Evolutionary conservation across 345 rosid species (phyloP), one percentile per base, ranked within the genome.

Genomic region (Acer campestre): DNA sequence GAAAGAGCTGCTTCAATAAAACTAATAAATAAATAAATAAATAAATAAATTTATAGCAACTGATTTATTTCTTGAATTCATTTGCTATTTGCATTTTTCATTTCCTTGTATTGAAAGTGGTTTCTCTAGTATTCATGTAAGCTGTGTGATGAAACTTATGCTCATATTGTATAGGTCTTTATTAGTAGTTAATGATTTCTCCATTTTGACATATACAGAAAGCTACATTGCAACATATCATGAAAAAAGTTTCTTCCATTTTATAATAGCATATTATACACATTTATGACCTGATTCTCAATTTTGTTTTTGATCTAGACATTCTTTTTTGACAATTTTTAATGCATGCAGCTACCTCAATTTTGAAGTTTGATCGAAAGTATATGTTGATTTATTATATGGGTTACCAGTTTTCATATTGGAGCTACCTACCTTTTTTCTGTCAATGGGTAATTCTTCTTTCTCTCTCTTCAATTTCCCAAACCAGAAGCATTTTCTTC

Each of bases 401-500:
- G 42, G 46, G n/a, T 14, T 65, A 65, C 68, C 7, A 3, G 17
- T 35, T 64, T 65, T 35, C 23, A 65, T 31, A 53, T 31, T 17
- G 44, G 18, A 16, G 20, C 46, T 65, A 17, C n/a, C n/a, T n/a
- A n/a, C 68, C 6, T 65, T 14, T 27, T 65, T 65, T 29, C 42
- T 16, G 12, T 16, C 44, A 35, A 31, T 65, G 68, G 68, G 20
- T 65, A 10, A 65, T 31, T 65, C 20, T 29, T 17, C 68, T 20
- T 0, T 31, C 17, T 31, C 18, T 29, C 22, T 7, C 11, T 65
- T 49, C 16, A 49, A 29, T 14, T 27, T 27, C 18, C 42, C 68
- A 31, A 7, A 18, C 68, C 44, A 29, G 22, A 70, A 69, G 67
- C 61, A 78, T 58, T 27, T 83, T 83, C 80, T 84, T 86, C 84